Percentiles rank a stretch among this genome's conserved stretches.
phyloP scores from a whole-genome alignment of 2,329 filamentous ascomycete genomes.

The Aspergillus unguis region DNA sequence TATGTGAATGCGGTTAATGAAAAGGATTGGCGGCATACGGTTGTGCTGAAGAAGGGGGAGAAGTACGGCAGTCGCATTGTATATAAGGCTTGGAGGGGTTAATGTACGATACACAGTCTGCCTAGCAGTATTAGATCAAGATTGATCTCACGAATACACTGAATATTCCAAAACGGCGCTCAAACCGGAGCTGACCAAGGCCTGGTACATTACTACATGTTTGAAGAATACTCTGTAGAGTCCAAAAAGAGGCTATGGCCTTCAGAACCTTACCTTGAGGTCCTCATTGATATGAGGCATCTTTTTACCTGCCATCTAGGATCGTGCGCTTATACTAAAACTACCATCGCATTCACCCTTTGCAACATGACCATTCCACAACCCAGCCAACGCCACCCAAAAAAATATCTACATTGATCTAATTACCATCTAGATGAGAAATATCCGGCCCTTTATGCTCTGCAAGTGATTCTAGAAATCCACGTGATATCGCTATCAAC shows the following conservation, averaged over 20 bases:
- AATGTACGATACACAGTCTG: not conserved
- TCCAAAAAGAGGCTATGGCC: too few relatives aligned
- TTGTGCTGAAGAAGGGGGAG: slow-evolving; percentile 78
- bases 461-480: not conserved
- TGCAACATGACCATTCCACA: too few relatives aligned
- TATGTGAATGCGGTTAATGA: slow-evolving; percentile 87
- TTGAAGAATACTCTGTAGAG: too few relatives aligned
- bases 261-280: too few relatives aligned
- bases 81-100: slow-evolving; percentile 77
- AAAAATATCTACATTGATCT: too few relatives aligned
- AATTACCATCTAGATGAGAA: too few relatives aligned
- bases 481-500: slow-evolving; percentile 9
- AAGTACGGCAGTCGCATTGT: slow-evolving; percentile 77
- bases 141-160: not conserved
- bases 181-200: not conserved
- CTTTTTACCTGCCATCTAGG: too few relatives aligned
- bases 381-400: not conserved
- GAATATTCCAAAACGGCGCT: not conserved
- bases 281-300: too few relatives aligned
- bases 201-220: too few relatives aligned
- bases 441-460: not conserved
- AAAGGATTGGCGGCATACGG: slow-evolving; percentile 73
- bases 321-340: too few relatives aligned
- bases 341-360: too few relatives aligned
- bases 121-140: not conserved